These are phyloP conservation scores for Leccinum olivaceopallidum DNA, from an alignment of 768 basidiomycete genomes.

Conservation along the genomic window DNA sequence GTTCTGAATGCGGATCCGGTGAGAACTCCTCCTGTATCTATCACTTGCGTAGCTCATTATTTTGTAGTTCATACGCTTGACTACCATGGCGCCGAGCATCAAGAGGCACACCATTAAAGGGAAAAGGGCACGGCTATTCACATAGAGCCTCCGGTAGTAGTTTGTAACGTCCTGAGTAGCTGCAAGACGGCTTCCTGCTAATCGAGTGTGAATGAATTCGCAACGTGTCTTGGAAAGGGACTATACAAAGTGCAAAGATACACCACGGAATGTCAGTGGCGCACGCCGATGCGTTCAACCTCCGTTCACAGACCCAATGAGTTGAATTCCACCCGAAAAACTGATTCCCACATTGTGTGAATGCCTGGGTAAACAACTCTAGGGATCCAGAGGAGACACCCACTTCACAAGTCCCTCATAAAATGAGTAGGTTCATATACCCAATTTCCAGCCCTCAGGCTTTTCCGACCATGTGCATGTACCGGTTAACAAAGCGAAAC, in stretches of 20 bases:
- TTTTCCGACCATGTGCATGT: too few species aligned
- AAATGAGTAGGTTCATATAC: not conserved
- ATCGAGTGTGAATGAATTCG: not conserved
- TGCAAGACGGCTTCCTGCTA: not conserved
- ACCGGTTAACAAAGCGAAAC: not conserved
- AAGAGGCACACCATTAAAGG: constrained; percentile 45
- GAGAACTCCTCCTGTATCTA: constrained; percentile 28
- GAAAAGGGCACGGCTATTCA: constrained; percentile 6
- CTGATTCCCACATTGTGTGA: not conserved
- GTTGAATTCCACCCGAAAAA: too few species aligned
- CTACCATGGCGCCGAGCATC: constrained; percentile 60
- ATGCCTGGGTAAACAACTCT: too few species aligned
- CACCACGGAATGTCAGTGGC: not conserved
- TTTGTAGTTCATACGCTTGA: constrained; percentile 70
- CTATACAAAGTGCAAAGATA: not conserved
- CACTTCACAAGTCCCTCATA: not conserved
- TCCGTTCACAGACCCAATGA: not conserved
- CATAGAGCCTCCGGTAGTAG: constrained; percentile 18
- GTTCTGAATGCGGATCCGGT: constrained; percentile 95
- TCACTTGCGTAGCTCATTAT: constrained; percentile 8
- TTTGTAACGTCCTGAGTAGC: constrained; percentile 13
- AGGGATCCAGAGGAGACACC: too few species aligned
- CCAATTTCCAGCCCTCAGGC: too few species aligned
- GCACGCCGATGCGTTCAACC: not conserved
- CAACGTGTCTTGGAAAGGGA: not conserved